Evolutionary conservation across 2,329 filamentous ascomycete genomes (phyloP).

Genomic region (Coleophoma crateriformis): DNA sequence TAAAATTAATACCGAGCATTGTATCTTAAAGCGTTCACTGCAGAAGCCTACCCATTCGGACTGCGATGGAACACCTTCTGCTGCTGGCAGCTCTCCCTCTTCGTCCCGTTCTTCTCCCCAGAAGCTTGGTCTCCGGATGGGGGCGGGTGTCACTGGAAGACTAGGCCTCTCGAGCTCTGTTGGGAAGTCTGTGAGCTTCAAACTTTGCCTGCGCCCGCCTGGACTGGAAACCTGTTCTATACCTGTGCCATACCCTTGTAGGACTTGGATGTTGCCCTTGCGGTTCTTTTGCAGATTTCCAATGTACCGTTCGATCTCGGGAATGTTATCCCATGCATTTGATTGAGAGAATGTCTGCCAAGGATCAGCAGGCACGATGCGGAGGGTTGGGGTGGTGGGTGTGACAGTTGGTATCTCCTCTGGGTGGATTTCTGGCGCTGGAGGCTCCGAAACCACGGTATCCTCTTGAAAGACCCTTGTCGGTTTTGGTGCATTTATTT

Average conservation of each 20-base stretch:
- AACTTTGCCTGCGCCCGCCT: slow-evolving; percentile 36
- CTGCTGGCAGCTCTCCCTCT: slow-evolving; percentile 59
- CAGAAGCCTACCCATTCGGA: slow-evolving; percentile 68
- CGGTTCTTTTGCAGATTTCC: slow-evolving; percentile 65
- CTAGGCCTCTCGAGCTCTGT: slow-evolving; percentile 77
- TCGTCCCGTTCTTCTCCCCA: slow-evolving; percentile 51
- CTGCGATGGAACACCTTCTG: slow-evolving; percentile 81
- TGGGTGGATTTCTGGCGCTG: slow-evolving; percentile 31
- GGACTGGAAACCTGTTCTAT: slow-evolving; percentile 21
- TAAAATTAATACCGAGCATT: slow-evolving; percentile 41
- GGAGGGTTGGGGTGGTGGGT: slow-evolving; percentile 42
- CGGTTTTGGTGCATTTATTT: slow-evolving; percentile 57
- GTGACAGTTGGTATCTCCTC: slow-evolving; percentile 36
- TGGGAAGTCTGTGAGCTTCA: slow-evolving; percentile 83
- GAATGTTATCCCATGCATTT: slow-evolving; percentile 92
- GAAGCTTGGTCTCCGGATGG: slow-evolving; percentile 62
- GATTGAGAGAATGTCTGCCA: slow-evolving; percentile 70
- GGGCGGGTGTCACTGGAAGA: slow-evolving; percentile 84
- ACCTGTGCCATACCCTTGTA: slow-evolving; percentile 26
- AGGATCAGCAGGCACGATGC: slow-evolving; percentile 45
- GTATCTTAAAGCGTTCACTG: slow-evolving; percentile 33
- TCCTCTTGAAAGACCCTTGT: slow-evolving; percentile 63
- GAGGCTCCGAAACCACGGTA: slow-evolving; percentile 27
- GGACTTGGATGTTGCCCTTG: slow-evolving; percentile 32
- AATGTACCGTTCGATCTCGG: slow-evolving; percentile 84